Evolutionary conservation across 768 basidiomycete genomes (phyloP), one percentile per base, ranked within the genome.

Genomic region (Neoboletus subvelutipes): DNA sequence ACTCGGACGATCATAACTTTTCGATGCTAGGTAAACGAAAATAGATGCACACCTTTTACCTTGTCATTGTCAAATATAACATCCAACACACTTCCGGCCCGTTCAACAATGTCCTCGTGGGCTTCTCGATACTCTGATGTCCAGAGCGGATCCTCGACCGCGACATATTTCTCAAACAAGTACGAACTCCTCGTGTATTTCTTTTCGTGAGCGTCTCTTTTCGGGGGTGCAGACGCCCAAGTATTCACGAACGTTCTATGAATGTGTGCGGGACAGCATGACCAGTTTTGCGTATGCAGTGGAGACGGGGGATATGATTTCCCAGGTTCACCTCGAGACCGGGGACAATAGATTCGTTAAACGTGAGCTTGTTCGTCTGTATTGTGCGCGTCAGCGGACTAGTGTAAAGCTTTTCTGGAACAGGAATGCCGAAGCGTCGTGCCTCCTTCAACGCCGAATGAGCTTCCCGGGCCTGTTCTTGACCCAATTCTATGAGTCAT

Each of bases 211-310:
- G 17, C 73, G 73, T 18, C 86, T 79, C 55, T 79, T 78, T 67
- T 90, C 88, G 61, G 85, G 89, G 1, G 86, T 87, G 62, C 86
- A 86, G 5, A 79, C 74, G 0, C 87, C 87, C 52, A 78, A 1
- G 9, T 28, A 76, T 69, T 88, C 88, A 40, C 86, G 80, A 45
- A 82, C 78, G 57, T 86, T 78, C 87, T 89, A 18, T 22, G 45
- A 31, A 20, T 12, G 31, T 17, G 28, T 22, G 22, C 34, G n/a
- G n/a, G 22, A 28, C n/a, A 17, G 4, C 47, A 51, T 22, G 28
- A 8, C 5, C 3, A 9, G 11, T 34, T 28, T 11, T n/a, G 8
- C 13, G 12, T 3, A 15, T 17, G 5, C 8, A 43, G 42, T 34
- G n/a, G 22, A n/a, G 20, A 12, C 17, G 31, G 31, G 31, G 28